Conservation (phyloP, 2,329 filamentous ascomycete species). For the Thermothelomyces thermophilus region DNA sequence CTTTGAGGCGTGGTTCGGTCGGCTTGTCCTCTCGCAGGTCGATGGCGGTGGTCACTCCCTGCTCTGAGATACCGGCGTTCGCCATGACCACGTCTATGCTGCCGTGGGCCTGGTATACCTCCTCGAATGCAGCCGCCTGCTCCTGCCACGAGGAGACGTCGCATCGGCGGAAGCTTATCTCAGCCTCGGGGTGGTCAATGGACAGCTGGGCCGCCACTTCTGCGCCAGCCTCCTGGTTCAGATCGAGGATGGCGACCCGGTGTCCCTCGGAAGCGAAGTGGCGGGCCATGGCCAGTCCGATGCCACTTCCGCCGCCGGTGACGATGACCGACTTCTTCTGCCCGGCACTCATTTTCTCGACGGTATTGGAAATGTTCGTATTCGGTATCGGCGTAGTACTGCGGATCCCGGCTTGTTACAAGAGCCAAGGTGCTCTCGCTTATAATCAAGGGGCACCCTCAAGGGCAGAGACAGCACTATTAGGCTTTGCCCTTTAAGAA, state of each 20-base stretch:
- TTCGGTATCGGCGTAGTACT: no score
- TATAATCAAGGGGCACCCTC: no score
- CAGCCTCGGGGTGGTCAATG: constrained; percentile 24
- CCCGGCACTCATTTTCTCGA: no score
- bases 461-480: no score
- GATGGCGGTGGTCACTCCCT: constrained; percentile 29
- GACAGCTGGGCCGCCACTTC: constrained; percentile 23
- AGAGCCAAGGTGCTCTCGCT: no score
- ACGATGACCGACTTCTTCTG: constrained; percentile 19
- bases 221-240: constrained; percentile 10
- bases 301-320: constrained; percentile 23
- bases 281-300: constrained; percentile 20
- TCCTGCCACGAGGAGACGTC: constrained; percentile 34
- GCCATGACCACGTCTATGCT: constrained; percentile 42
- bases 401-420: no score
- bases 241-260: constrained; percentile 21
- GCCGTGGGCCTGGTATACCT: constrained; percentile 24
- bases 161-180: constrained; percentile 29
- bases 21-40: constrained; percentile 29
- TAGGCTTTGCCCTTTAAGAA: no score
- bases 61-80: constrained; percentile 43
- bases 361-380: no score
- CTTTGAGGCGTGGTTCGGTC: constrained; percentile 26
- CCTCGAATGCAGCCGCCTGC: constrained; percentile 28
- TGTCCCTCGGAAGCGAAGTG: constrained; percentile 20